Evolutionary conservation across 2,329 filamentous ascomycete species (phyloP).

Genomic region (Beauveria sp.): DNA sequence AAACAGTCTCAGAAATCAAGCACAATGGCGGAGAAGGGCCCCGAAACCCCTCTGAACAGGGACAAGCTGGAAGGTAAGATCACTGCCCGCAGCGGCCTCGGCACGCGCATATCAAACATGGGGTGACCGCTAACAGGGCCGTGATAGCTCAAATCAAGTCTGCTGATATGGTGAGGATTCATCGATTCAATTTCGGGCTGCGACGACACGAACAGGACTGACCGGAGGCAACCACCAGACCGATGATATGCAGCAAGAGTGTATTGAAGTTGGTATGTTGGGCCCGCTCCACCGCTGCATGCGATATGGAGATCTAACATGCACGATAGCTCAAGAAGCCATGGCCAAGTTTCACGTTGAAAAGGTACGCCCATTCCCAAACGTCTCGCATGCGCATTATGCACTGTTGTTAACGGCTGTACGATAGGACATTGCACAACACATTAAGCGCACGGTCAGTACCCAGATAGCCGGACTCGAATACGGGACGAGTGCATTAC

Average conservation of each 20-base stretch:
- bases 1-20: background rate
- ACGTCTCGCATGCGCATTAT: background rate
- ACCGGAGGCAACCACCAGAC: constrained; percentile 49
- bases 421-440: constrained; percentile 80
- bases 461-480: background rate
- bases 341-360: constrained; percentile 57
- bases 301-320: background rate
- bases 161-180: constrained; percentile 76
- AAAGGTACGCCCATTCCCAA: constrained; percentile 34
- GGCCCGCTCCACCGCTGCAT: background rate
- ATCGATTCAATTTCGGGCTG: constrained; percentile 20
- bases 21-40: constrained; percentile 33
- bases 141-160: constrained; percentile 86
- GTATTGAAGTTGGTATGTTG: constrained; percentile 78
- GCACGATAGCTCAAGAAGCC: constrained; percentile 47
- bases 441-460: constrained; percentile 85
- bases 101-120: background rate
- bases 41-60: constrained; percentile 43
- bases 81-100: background rate
- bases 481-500: background rate
- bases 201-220: constrained; percentile 18
- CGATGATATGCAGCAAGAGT: constrained; percentile 95
- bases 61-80: constrained; percentile 69
- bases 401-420: constrained; percentile 15
- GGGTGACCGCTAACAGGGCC: constrained; percentile 1